These are phyloP conservation scores for Vickermania spadyakhi DNA, from an alignment of 208 protist genomes.

Conservation along the genomic window DNA sequence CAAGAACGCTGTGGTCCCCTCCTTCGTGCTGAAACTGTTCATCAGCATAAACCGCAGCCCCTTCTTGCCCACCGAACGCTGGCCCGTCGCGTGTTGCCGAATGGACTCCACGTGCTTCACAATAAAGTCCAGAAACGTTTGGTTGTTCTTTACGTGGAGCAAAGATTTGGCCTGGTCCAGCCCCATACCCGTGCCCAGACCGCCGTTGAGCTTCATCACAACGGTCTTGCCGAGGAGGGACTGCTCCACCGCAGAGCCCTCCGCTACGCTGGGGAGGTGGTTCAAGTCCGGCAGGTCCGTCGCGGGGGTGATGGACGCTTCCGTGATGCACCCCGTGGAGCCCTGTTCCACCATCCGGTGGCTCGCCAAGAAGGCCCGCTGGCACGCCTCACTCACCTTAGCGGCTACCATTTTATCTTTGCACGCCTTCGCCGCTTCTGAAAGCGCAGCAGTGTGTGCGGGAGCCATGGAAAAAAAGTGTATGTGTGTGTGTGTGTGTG, in stretches of 20 bases:
- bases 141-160: constrained; percentile 88
- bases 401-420: constrained; percentile 53
- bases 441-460: constrained; percentile 15
- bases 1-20: constrained; percentile 80
- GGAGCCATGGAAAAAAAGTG: neutral
- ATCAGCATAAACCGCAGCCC: constrained; percentile 96
- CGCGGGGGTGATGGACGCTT: constrained; percentile 35
- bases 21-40: constrained; percentile 98
- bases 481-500: constrained; percentile 1
- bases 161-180: constrained; percentile 81
- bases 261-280: constrained; percentile 10
- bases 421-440: constrained; percentile 40
- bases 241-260: neutral
- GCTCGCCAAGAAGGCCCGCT: constrained; percentile 48
- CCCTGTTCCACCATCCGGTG: constrained; percentile 38
- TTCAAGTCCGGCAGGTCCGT: constrained; percentile 29
- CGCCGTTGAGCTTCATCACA: constrained; percentile 97
- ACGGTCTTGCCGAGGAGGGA: constrained; percentile 75
- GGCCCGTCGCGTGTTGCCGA: constrained; percentile 48
- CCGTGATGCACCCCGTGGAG: constrained; percentile 38
- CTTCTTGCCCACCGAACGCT: neutral
- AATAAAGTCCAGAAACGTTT: constrained; percentile 98
- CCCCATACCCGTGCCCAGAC: constrained; percentile 91
- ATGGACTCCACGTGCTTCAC: constrained; percentile 84
- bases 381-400: constrained; percentile 47